These are phyloP conservation scores for Furculomyces boomerangus DNA, from an alignment of 371 early-diverging fungal genomes.

Conservation along the genomic window DNA sequence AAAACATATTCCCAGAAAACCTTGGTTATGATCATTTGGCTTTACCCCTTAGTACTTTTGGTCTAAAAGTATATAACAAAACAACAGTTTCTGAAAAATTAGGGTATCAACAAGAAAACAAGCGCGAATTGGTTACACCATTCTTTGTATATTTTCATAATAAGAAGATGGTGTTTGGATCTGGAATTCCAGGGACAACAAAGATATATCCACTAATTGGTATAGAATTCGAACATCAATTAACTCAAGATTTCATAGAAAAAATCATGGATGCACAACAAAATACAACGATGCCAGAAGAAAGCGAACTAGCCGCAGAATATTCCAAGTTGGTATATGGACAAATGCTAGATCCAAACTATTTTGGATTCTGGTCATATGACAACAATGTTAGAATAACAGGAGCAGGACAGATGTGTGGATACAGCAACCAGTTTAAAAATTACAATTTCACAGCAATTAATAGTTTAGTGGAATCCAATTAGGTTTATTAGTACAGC, in stretches of 20 bases:
- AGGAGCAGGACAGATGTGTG: neutral
- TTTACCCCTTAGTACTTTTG: neutral
- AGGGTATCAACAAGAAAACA: neutral
- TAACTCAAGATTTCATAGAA: no score
- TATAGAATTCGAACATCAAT: neutral
- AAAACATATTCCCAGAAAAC: neutral
- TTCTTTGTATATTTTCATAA: neutral
- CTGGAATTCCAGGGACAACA: constrained; percentile 2
- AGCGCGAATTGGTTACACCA: neutral
- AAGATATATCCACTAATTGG: constrained; percentile 2
- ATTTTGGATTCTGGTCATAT: neutral
- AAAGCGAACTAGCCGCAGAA: neutral
- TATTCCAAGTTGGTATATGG: neutral
- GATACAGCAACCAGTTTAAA: neutral
- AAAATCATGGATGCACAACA: no score
- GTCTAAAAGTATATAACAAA: neutral
- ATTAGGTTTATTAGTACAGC: neutral
- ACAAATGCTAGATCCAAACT: neutral
- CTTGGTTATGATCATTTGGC: neutral
- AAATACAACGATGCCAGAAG: neutral
- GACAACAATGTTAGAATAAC: neutral
- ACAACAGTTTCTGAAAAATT: neutral
- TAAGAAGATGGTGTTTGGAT: neutral
- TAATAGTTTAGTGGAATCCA: neutral
- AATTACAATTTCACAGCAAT: neutral